Percentiles rank a stretch among this genome's conserved stretches.
These are phyloP conservation scores for Diaporthe ampelina DNA, from an alignment of 2,329 filamentous ascomycete species.

Conservation along the genomic window DNA sequence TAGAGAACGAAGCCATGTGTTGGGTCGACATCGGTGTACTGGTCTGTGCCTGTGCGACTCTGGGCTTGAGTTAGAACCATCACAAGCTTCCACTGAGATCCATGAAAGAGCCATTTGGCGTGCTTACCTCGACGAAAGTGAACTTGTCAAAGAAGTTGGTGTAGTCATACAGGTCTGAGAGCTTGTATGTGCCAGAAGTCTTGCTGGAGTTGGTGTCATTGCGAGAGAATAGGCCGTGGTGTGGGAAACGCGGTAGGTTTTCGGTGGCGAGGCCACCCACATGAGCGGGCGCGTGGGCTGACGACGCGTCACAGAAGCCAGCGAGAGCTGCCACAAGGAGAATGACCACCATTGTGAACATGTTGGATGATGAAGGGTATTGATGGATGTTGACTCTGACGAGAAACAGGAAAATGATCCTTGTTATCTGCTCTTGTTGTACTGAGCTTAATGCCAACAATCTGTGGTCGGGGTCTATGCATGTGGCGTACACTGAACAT, in stretches of 20 bases:
- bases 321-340: not conserved
- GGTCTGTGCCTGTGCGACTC: conserved; percentile 36
- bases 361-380: not conserved
- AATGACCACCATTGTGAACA: not conserved
- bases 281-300: not conserved
- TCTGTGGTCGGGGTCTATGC: not conserved
- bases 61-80: conserved; percentile 25
- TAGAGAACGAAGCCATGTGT: conserved; percentile 77
- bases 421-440: not conserved
- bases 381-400: too few species aligned
- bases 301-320: not conserved
- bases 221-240: not conserved
- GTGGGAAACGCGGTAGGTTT: not conserved
- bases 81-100: not conserved
- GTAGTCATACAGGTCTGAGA: conserved; percentile 57
- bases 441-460: not conserved
- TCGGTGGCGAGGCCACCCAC: not conserved
- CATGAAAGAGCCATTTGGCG: not conserved
- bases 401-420: not conserved
- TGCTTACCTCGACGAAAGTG: conserved; percentile 55
- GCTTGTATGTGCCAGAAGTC: conserved; percentile 46
- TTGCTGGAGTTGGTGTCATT: not conserved
- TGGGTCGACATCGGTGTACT: conserved; percentile 61
- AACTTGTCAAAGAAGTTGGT: conserved; percentile 65
- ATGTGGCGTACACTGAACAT: not conserved